Base-by-base conservation (phyloP, 2,329 filamentous ascomycete species). In the Macrophomina pseudophaseolina region DNA sequence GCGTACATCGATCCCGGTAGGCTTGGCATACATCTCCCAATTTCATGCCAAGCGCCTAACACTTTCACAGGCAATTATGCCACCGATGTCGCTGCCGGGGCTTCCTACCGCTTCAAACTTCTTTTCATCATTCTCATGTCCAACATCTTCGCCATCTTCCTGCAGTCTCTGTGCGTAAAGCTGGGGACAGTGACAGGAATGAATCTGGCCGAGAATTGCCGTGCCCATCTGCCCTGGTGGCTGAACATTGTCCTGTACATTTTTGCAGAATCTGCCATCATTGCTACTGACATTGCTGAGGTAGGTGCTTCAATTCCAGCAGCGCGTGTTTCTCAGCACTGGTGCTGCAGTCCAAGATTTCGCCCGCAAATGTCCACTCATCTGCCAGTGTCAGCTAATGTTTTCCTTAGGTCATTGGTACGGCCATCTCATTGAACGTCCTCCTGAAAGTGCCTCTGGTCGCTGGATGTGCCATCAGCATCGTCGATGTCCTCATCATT, bases 71-170 rank as follows among this genome's bases (percentile, higher is more conserved):
- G 88, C 67, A 91, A 92, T 75, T 92, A 91, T 74, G 84, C 89
- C 1, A 91, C 90, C 23, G 89, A 89, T 74, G 86, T 91, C 56
- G 86, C 88, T 7, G 89, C 89, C 53, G 90, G 90, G 64, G 87
- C 90, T 4, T 83, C 84, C 0, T 91, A 88, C 75, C 84, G 83
- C 66, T 92, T 88, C 79, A 83, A 81, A 48, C 82, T 91, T 40
- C 83, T 92, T 2, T 91, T 91, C 79, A 82, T 91, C 70, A 85
- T 91, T 51, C 80, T 92, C 9, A 80, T 91, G 71, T 87, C 87
- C 76, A 92, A 92, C 74, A 71, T 91, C 60, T 89, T 91, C 72
- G 90, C 90, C 70, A 90, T 92, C 64, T 86, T 91, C 70, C 81
- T 91, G 23, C 90, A 92, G 75, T 87, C 84, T 23, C 83, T 92